Percentiles rank a stretch among this genome's conserved stretches.
These are phyloP conservation scores for Pilatotrama ljubarskyi DNA, from an alignment of 768 basidiomycete species.

Conservation along the genomic window DNA sequence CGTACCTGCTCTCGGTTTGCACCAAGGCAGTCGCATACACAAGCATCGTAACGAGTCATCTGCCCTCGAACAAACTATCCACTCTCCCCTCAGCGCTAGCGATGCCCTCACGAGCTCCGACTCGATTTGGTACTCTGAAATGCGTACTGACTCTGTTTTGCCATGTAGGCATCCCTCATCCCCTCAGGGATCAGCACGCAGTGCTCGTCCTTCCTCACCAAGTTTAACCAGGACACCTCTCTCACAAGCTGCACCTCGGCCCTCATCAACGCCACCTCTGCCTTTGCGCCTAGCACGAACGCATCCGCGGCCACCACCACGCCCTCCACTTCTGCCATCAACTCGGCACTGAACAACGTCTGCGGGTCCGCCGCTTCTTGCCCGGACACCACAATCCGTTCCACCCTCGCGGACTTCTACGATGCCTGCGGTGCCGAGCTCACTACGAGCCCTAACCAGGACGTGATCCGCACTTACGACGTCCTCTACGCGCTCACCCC, in stretches of 20 bases:
- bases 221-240: conserved; percentile 59
- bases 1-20: too few species aligned
- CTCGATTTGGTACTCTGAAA: neutral
- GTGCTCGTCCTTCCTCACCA: conserved; percentile 60
- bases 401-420: conserved; percentile 69
- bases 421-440: conserved; percentile 72
- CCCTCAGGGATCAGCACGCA: conserved; percentile 59
- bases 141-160: conserved; percentile 19
- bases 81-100: too few species aligned
- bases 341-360: conserved; percentile 50
- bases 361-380: conserved; percentile 57
- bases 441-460: conserved; percentile 43
- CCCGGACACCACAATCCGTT: conserved; percentile 55
- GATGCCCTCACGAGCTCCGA: neutral
- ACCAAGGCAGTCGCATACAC: too few species aligned
- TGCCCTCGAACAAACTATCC: too few species aligned
- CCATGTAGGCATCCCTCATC: conserved; percentile 46
- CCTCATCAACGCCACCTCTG: conserved; percentile 58
- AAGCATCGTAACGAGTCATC: too few species aligned
- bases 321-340: conserved; percentile 42
- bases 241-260: conserved; percentile 63
- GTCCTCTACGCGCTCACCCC: conserved; percentile 72
- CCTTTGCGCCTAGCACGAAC: conserved; percentile 50
- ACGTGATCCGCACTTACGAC: conserved; percentile 75
- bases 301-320: conserved; percentile 35